phyloP scores from a whole-genome alignment of 768 basidiomycete species.

The Psilocybe cubensis region DNA sequence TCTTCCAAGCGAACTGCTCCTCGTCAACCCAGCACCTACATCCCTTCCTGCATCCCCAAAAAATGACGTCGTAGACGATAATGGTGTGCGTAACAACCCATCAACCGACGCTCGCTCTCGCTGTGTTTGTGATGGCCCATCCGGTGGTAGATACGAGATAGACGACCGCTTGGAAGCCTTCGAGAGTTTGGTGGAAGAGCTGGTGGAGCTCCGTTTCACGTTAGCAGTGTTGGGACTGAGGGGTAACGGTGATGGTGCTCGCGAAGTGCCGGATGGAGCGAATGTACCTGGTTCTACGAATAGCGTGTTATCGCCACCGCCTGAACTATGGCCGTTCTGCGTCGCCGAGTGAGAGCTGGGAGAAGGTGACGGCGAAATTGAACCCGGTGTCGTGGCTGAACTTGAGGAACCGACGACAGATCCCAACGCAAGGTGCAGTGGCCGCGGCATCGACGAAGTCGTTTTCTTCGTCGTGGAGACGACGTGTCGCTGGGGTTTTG shows the following conservation, averaged over 20 bases:
- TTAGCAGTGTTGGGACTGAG: conserved; percentile 16
- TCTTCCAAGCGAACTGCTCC: conserved; percentile 16
- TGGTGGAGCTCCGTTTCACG: conserved; percentile 16
- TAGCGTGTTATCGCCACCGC: neutral
- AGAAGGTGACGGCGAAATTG: conserved; percentile 14
- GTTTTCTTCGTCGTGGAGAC: conserved; percentile 3
- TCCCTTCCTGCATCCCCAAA: conserved; percentile 1
- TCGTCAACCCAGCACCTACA: conserved; percentile 6
- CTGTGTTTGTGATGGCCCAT: conserved; percentile 14
- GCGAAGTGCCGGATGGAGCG: conserved; percentile 4
- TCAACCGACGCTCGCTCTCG: conserved; percentile 4
- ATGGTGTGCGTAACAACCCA: conserved; percentile 12
- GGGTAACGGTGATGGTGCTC: conserved; percentile 3
- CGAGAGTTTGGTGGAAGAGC: conserved; percentile 19
- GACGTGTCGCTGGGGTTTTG: conserved; percentile 10
- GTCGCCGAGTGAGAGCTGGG: conserved; percentile 3
- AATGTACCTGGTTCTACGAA: neutral
- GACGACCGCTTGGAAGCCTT: conserved; percentile 53
- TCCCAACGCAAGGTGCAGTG: conserved; percentile 50
- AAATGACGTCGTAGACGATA: conserved; percentile 9
- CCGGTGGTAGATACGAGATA: conserved; percentile 52
- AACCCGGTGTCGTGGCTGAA: conserved; percentile 13
- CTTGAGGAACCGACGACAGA: conserved; percentile 24
- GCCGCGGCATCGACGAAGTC: conserved; percentile 46
- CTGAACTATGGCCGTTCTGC: neutral